These are phyloP conservation scores for Elaeis guineensis DNA, from an alignment of 176 grass and related monocot species.

Conservation along the genomic window DNA sequence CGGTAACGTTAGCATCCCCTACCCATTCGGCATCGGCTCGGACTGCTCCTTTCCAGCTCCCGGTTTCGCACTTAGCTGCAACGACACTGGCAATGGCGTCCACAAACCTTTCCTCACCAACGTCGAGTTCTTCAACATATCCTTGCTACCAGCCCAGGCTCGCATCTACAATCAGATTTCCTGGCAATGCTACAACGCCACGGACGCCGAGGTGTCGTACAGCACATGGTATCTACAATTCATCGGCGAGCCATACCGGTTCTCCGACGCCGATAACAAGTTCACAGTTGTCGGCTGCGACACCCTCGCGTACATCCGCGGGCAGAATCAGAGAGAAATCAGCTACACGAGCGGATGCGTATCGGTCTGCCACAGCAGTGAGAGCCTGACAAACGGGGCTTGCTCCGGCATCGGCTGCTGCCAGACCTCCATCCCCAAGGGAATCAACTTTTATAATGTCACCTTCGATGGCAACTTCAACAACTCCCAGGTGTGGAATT, in stretches of 20 bases:
- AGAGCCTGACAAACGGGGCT: constrained; percentile 23
- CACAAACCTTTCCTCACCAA: constrained; percentile 25
- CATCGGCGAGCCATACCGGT: constrained; percentile 15
- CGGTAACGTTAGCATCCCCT: constrained; percentile 49
- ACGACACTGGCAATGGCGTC: background rate
- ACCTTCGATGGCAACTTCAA: constrained; percentile 36
- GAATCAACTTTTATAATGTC: constrained; percentile 26
- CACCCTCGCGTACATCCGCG: constrained; percentile 38
- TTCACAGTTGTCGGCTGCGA: constrained; percentile 71
- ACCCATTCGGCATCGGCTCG: constrained; percentile 64
- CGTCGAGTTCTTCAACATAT: constrained; percentile 23
- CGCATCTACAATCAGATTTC: constrained; percentile 7
- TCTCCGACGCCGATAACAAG: constrained; percentile 51
- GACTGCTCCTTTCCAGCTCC: constrained; percentile 30
- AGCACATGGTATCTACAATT: constrained; percentile 7
- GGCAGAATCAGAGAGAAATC: constrained; percentile 5
- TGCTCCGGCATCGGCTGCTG: constrained; percentile 78
- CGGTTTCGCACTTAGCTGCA: constrained; percentile 37
- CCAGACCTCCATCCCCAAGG: constrained; percentile 36
- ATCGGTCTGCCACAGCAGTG: background rate
- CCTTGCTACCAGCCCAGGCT: background rate
- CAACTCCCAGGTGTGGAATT: background rate
- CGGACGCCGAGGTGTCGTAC: too few species aligned
- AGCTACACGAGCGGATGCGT: constrained; percentile 32
- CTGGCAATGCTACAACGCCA: too few species aligned